Percentiles rank a stretch among this genome's conserved stretches.
Conservation (phyloP, 257 asterid species). For the Solanum tacnaense region DNA sequence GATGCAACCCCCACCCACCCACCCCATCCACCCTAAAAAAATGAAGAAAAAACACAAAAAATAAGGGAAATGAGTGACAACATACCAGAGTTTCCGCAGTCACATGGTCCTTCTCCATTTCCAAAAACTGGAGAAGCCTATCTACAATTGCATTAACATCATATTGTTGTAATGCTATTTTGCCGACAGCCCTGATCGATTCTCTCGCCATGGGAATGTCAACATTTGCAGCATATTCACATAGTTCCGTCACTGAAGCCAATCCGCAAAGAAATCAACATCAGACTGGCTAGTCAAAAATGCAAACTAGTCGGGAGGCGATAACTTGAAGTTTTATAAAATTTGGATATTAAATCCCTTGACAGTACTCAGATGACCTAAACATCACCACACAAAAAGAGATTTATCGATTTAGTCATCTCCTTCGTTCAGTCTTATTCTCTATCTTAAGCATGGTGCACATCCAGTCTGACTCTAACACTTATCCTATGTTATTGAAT, state of each 20-base stretch:
- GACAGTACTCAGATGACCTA: not conserved
- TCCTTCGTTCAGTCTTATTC: not conserved
- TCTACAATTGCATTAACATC: slow-evolving; percentile 99
- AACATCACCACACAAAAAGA: not conserved
- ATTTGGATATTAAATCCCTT: not conserved
- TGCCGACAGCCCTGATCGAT: slow-evolving; percentile 98
- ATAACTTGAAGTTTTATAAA: not conserved
- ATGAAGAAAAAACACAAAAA: not conserved
- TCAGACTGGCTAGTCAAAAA: slow-evolving; percentile 7
- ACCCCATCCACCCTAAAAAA: not conserved
- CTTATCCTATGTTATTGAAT: not conserved
- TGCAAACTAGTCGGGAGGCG: not conserved
- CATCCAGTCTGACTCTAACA: not conserved
- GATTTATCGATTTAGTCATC: not conserved
- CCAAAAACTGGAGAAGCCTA: slow-evolving; percentile 96
- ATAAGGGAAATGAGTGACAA: not conserved
- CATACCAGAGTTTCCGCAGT: slow-evolving; percentile 96
- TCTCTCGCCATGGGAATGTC: slow-evolving; percentile 98
- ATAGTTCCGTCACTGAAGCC: slow-evolving; percentile 86
- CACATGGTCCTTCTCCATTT: slow-evolving; percentile 98
- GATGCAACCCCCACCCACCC: not conserved
- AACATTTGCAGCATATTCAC: slow-evolving; percentile 98
- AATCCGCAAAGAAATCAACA: slow-evolving; percentile 9
- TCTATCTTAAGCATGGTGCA: not conserved
- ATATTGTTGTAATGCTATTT: slow-evolving; percentile 94